Conservation (phyloP, 1,284 basidiomycete species). For the Sanghuangporus weigelae region DNA sequence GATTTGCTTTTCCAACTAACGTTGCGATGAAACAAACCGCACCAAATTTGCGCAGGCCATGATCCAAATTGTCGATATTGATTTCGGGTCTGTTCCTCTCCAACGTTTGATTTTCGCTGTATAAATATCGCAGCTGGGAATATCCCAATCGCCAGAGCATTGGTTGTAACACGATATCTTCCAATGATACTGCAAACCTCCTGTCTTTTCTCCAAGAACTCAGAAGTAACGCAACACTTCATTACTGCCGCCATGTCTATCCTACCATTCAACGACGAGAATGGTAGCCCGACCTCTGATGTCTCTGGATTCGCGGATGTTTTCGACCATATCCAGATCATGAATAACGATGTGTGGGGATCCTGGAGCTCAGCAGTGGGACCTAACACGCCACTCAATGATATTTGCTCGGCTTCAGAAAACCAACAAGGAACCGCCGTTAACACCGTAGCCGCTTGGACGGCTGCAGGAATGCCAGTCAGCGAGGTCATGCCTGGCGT, state of each 20-base stretch:
- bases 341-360: conserved; percentile 86
- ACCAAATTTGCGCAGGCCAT: conserved; percentile 66
- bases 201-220: conserved; percentile 73
- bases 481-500: conserved; percentile 79
- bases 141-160: conserved; percentile 71
- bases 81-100: conserved; percentile 65
- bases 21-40: conserved; percentile 55
- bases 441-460: conserved; percentile 72
- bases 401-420: conserved; percentile 60
- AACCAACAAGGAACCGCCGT: conserved; percentile 72
- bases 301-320: conserved; percentile 67
- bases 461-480: conserved; percentile 70
- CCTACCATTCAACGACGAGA: conserved; percentile 57
- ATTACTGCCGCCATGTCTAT: conserved; percentile 71
- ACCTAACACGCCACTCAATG: conserved; percentile 79
- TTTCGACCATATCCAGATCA: conserved; percentile 79
- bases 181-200: conserved; percentile 65
- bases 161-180: conserved; percentile 60
- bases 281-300: conserved; percentile 55
- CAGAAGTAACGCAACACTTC: conserved; percentile 52
- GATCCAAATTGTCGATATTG: conserved; percentile 71
- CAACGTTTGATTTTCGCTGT: not conserved
- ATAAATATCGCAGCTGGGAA: conserved; percentile 73
- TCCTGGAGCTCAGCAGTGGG: conserved; percentile 50
- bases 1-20: conserved; percentile 69